Evolutionary conservation across 495 filamentous ascomycete genomes (phyloP).

Genomic region (Tuber calosporum): DNA sequence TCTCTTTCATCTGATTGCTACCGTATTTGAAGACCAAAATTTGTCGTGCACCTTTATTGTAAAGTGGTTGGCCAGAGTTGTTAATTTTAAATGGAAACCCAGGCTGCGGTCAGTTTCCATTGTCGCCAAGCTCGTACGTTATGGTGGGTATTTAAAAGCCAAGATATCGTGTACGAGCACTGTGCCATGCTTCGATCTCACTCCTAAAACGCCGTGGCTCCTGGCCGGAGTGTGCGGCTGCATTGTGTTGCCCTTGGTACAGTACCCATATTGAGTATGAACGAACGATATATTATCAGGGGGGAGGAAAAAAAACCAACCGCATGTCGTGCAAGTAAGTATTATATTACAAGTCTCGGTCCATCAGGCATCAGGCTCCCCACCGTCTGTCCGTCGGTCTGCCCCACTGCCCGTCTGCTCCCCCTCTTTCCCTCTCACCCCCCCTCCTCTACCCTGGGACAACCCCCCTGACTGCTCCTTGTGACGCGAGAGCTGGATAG

Average conservation of each 20-base stretch:
- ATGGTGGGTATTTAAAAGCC: neutral
- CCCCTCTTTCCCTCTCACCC: slow-evolving; percentile 15
- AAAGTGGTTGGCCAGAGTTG: too few relatives aligned
- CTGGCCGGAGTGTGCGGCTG: neutral
- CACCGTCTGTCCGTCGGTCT: neutral
- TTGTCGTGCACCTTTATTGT: too few relatives aligned
- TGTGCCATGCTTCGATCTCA: neutral
- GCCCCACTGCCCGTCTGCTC: slow-evolving; percentile 8
- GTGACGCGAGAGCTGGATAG: slow-evolving; percentile 33
- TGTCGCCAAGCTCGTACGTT: too few relatives aligned
- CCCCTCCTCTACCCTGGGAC: slow-evolving; percentile 12
- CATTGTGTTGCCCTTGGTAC: neutral
- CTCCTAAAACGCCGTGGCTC: neutral
- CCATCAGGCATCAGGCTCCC: neutral
- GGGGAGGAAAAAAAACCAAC: neutral
- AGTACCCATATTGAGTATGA: neutral
- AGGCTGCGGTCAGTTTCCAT: too few relatives aligned
- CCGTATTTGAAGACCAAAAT: too few relatives aligned
- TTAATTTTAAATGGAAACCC: too few relatives aligned
- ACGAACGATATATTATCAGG: neutral
- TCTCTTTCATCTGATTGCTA: too few relatives aligned
- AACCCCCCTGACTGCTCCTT: slow-evolving; percentile 31
- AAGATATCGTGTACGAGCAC: neutral
- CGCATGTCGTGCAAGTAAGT: neutral
- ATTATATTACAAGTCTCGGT: neutral